Percentiles rank a stretch among this genome's conserved stretches.
Conservation (phyloP, 2,329 filamentous ascomycete species). For the Ambrosiella cleistominuta region DNA sequence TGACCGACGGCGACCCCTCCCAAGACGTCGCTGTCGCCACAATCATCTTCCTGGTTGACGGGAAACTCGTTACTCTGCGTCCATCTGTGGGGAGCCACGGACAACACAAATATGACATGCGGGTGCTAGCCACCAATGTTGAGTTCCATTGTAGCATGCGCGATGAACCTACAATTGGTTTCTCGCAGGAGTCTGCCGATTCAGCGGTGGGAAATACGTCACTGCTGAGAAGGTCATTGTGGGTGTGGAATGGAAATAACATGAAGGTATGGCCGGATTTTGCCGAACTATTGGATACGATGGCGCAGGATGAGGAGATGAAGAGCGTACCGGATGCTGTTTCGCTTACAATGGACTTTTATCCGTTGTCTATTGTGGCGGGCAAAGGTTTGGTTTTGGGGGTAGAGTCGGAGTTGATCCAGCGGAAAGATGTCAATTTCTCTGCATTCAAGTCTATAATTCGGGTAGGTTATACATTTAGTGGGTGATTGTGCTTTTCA, state of each 20-base stretch:
- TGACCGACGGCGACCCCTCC: slow-evolving; percentile 80
- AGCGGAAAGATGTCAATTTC: slow-evolving; percentile 79
- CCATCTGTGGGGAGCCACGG: slow-evolving; percentile 68
- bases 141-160: slow-evolving; percentile 90
- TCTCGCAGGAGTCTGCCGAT: slow-evolving; percentile 1
- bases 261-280: slow-evolving; percentile 82
- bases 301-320: slow-evolving; percentile 39
- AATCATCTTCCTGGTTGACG: slow-evolving; percentile 90
- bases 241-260: slow-evolving; percentile 80
- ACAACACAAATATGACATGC: slow-evolving; percentile 94
- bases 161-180: slow-evolving; percentile 45
- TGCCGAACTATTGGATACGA: slow-evolving; percentile 60
- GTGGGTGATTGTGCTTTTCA: neutral
- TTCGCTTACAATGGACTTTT: slow-evolving; percentile 78
- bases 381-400: slow-evolving; percentile 81
- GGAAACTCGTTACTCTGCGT: slow-evolving; percentile 81
- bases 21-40: slow-evolving; percentile 89
- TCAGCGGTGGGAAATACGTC: slow-evolving; percentile 9
- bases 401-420: slow-evolving; percentile 82
- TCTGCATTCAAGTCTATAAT: slow-evolving; percentile 79
- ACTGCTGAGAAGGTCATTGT: slow-evolving; percentile 63
- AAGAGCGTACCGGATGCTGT: slow-evolving; percentile 60
- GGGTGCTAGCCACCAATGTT: slow-evolving; percentile 84
- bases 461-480: slow-evolving; percentile 40
- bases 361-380: slow-evolving; percentile 74